phyloP scores from a whole-genome alignment of 257 asterid genomes.

The Lantana camara region DNA sequence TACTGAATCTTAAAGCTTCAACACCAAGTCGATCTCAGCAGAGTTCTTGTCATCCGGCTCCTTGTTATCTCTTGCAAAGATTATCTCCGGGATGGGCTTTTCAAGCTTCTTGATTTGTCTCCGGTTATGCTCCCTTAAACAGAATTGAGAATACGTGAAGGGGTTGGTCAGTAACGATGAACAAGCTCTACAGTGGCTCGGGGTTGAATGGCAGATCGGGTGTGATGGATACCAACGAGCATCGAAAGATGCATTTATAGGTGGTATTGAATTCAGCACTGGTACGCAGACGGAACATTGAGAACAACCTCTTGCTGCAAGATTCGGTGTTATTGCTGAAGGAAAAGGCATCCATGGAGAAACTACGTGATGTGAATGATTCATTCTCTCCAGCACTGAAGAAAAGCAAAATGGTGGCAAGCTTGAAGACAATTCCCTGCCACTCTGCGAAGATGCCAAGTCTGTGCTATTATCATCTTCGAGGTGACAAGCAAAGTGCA shows the following conservation, averaged over 20 bases:
- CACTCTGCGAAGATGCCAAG: slow-evolving; percentile 21
- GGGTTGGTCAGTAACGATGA: slow-evolving; percentile 24
- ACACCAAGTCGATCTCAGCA: slow-evolving; percentile 38
- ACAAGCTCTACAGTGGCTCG: slow-evolving; percentile 4
- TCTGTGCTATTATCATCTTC: not conserved
- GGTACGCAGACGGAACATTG: slow-evolving; percentile 13
- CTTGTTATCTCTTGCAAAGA: slow-evolving; percentile 40
- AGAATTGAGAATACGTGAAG: slow-evolving; percentile 11
- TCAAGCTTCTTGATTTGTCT: slow-evolving; percentile 16
- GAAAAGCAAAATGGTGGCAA: slow-evolving; percentile 23
- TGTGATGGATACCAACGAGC: not conserved
- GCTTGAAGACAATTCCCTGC: slow-evolving; percentile 12
- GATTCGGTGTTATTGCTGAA: slow-evolving; percentile 8
- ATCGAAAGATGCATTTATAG: slow-evolving; percentile 22
- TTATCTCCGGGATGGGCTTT: slow-evolving; percentile 26
- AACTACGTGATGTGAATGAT: not conserved
- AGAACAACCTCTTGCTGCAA: slow-evolving; percentile 1
- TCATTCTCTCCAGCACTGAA: slow-evolving; percentile 7
- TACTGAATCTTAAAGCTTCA: slow-evolving; percentile 35
- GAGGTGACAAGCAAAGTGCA: slow-evolving; percentile 42
- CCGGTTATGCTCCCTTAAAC: slow-evolving; percentile 20
- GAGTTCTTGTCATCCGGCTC: slow-evolving; percentile 24
- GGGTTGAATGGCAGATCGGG: slow-evolving; percentile 14
- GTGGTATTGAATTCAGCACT: slow-evolving; percentile 24
- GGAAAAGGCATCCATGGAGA: slow-evolving; percentile 25